Evolutionary conservation across 495 filamentous ascomycete species (phyloP).

Genomic region (Neurospora terricola): DNA sequence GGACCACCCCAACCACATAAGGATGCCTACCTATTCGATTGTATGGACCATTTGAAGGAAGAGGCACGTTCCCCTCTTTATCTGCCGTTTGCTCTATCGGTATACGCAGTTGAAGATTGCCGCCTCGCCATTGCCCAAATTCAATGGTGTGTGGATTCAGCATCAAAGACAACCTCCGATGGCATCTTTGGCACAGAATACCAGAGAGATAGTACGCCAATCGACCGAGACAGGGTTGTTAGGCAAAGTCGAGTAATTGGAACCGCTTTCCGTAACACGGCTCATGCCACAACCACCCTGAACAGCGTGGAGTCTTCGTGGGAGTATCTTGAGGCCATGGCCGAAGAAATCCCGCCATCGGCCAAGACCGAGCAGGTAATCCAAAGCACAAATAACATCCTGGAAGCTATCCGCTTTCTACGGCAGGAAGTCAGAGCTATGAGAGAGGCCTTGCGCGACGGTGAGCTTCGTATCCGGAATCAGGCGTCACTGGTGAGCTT

Average conservation of each 20-base stretch:
- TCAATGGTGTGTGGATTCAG: rapidly evolving
- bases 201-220: too few relatives aligned
- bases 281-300: background rate
- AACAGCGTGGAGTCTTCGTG: background rate
- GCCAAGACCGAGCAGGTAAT: background rate
- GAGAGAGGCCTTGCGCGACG: background rate
- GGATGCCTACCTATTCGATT: background rate
- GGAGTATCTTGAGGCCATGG: background rate
- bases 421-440: background rate
- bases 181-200: too few relatives aligned
- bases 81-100: background rate
- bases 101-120: background rate
- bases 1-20: background rate
- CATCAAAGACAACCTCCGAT: rapidly evolving
- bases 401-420: background rate
- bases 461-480: background rate
- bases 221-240: background rate
- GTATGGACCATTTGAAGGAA: background rate
- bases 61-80: background rate
- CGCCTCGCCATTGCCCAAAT: rapidly evolving
- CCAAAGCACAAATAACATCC: background rate
- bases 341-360: background rate
- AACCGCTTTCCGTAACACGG: rapidly evolving
- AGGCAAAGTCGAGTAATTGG: background rate
- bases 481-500: background rate